Evolutionary conservation across 331 rosid species (phyloP).

Genomic region (Pyrus hybrid): DNA sequence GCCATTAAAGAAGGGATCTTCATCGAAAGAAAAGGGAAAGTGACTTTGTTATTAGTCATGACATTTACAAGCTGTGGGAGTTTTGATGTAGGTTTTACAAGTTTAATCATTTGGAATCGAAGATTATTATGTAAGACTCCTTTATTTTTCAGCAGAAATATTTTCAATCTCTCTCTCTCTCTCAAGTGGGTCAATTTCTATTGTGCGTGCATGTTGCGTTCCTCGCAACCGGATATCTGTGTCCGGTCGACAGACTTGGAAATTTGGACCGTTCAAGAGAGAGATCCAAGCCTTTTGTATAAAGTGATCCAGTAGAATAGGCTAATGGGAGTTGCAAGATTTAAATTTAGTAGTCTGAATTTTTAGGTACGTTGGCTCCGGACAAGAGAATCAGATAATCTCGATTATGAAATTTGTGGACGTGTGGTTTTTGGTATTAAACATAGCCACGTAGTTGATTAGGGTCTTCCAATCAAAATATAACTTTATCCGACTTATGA

Average conservation of each 20-base stretch:
- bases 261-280: too few relatives aligned
- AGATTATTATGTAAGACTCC: not conserved
- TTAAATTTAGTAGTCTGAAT: too few relatives aligned
- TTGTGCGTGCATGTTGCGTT: not conserved
- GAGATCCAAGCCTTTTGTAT: too few relatives aligned
- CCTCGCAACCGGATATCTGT: too few relatives aligned
- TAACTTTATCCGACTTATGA: not conserved
- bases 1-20: constrained; percentile 45
- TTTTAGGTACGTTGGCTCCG: too few relatives aligned
- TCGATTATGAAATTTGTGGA: not conserved
- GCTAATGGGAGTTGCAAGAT: too few relatives aligned
- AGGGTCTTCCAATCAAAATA: not conserved
- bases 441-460: not conserved
- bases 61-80: not conserved
- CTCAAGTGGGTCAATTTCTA: not conserved
- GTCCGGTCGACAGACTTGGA: too few relatives aligned
- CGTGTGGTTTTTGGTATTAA: not conserved
- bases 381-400: too few relatives aligned
- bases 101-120: not conserved
- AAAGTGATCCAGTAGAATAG: too few relatives aligned
- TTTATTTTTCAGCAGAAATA: not conserved
- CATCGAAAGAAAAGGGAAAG: constrained; percentile 46
- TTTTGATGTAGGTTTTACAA: constrained; percentile 8
- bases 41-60: constrained; percentile 11
- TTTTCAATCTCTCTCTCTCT: not conserved